phyloP scores from a whole-genome alignment of 2,329 filamentous ascomycete genomes.

The Hymenoscyphus infarciens region DNA sequence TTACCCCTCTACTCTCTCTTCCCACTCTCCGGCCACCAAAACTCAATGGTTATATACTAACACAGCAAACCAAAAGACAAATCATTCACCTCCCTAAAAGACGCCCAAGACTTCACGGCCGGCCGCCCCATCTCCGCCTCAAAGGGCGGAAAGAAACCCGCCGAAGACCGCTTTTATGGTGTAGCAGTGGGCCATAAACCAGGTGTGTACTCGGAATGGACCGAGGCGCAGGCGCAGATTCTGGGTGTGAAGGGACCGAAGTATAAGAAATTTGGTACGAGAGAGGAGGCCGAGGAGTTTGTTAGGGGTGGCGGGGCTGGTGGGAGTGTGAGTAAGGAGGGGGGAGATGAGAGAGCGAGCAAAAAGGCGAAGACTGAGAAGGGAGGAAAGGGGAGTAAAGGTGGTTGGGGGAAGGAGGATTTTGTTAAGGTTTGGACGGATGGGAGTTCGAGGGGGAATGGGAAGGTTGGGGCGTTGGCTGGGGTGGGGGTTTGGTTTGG shows the following conservation, averaged over 20 bases:
- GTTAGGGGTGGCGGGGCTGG: slow-evolving; percentile 57
- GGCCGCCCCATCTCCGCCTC: slow-evolving; percentile 46
- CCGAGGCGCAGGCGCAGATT: slow-evolving; percentile 68
- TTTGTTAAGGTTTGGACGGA: slow-evolving; percentile 19
- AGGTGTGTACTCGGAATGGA: slow-evolving; percentile 63
- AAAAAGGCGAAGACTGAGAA: slow-evolving; percentile 22
- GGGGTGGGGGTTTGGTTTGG: slow-evolving; percentile 66
- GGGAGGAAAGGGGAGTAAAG: slow-evolving; percentile 4
- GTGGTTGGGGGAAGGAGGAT: not conserved
- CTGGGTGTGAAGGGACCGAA: slow-evolving; percentile 66
- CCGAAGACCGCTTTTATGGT: slow-evolving; percentile 51
- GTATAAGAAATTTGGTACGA: slow-evolving; percentile 66
- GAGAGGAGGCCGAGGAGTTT: slow-evolving; percentile 73
- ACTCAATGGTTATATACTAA: slow-evolving; percentile 16
- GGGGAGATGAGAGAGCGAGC: slow-evolving; percentile 19
- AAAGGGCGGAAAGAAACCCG: slow-evolving; percentile 25
- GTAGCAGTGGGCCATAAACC: slow-evolving; percentile 56
- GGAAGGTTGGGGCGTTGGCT: slow-evolving; percentile 50
- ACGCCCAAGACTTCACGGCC: slow-evolving; percentile 74
- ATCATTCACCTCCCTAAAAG: slow-evolving; percentile 67
- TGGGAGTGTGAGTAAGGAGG: slow-evolving; percentile 31
- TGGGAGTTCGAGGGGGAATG: slow-evolving; percentile 50
- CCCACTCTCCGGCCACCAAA: too few relatives aligned
- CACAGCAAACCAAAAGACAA: slow-evolving; percentile 51
- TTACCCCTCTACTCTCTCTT: too few relatives aligned